phyloP scores from a whole-genome alignment of 495 filamentous ascomycete genomes.

The Pyrenula aspistea region DNA sequence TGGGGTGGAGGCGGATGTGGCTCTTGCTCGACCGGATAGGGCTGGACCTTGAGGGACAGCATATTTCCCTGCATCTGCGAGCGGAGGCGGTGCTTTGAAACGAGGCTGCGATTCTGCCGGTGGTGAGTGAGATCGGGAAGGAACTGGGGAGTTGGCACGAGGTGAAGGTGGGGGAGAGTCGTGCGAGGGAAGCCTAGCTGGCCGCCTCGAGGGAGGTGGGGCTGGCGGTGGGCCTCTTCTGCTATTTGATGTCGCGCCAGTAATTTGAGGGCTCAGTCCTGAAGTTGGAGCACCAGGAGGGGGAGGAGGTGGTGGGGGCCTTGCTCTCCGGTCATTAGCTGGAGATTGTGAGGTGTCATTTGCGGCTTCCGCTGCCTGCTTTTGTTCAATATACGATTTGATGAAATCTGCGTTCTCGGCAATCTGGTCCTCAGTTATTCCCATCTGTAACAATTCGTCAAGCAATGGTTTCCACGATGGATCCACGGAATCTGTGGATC shows the following conservation, averaged over 20 bases:
- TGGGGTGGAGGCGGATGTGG: slow-evolving; percentile 45
- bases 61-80: slow-evolving; percentile 78
- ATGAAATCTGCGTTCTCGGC: slow-evolving; percentile 91
- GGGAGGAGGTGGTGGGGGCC: slow-evolving; percentile 45
- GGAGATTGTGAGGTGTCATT: slow-evolving; percentile 7
- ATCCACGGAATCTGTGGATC: slow-evolving; percentile 58
- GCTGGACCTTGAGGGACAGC: slow-evolving; percentile 42
- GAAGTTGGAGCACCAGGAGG: slow-evolving; percentile 43
- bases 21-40: slow-evolving; percentile 41
- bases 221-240: slow-evolving; percentile 68
- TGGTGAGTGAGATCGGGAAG: slow-evolving; percentile 27
- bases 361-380: slow-evolving; percentile 40
- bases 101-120: slow-evolving; percentile 20
- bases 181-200: slow-evolving; percentile 28
- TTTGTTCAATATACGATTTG: slow-evolving; percentile 74
- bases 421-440: slow-evolving; percentile 86
- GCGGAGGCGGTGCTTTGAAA: slow-evolving; percentile 73
- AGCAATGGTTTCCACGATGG: slow-evolving; percentile 75
- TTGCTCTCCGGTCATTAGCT: slow-evolving; percentile 28
- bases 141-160: slow-evolving; percentile 11
- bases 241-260: slow-evolving; percentile 47
- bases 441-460: slow-evolving; percentile 72
- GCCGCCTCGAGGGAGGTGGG: slow-evolving; percentile 68
- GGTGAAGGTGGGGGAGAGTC: slow-evolving; percentile 32
- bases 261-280: slow-evolving; percentile 55